A percentile compares a stretch with the other conserved stretches of the same genome.
Conservation (phyloP, 2,329 filamentous ascomycete species). For the Diaporthe ampelina region DNA sequence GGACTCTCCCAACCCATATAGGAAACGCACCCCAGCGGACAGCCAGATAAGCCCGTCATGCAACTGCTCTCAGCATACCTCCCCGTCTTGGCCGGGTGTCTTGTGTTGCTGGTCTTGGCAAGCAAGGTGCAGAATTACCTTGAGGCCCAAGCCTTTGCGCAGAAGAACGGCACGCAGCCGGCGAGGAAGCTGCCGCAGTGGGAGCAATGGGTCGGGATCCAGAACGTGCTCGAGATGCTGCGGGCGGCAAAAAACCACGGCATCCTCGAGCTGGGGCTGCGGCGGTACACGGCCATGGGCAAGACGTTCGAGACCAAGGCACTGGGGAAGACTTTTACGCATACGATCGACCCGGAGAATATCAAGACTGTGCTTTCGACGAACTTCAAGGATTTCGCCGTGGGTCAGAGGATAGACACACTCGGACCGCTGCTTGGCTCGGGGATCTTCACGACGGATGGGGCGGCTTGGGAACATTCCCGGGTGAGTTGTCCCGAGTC, state of each 20-base stretch:
- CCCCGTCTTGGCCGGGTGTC: slow-evolving; percentile 13
- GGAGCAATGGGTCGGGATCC: slow-evolving; percentile 28
- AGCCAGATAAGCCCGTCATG: slow-evolving; percentile 23
- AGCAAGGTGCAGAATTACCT: slow-evolving; percentile 26
- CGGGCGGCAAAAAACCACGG: slow-evolving; percentile 14
- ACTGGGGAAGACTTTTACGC: slow-evolving; percentile 9
- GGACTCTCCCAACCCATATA: slow-evolving; percentile 1
- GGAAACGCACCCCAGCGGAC: slow-evolving; percentile 5
- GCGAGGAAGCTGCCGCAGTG: slow-evolving; percentile 22
- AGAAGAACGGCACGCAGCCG: slow-evolving; percentile 20
- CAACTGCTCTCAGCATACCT: slow-evolving; percentile 23
- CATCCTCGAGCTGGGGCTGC: slow-evolving; percentile 20
- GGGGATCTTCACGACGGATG: slow-evolving; percentile 28
- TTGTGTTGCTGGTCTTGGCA: slow-evolving; percentile 8
- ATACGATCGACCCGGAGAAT: slow-evolving; percentile 35
- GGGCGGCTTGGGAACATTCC: slow-evolving; percentile 23
- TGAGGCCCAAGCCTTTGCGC: slow-evolving; percentile 14
- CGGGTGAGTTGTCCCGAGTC: slow-evolving; percentile 10
- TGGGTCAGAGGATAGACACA: slow-evolving; percentile 18
- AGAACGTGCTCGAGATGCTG: slow-evolving; percentile 29
- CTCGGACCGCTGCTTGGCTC: slow-evolving; percentile 30
- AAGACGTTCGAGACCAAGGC: slow-evolving; percentile 27
- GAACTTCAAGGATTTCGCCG: slow-evolving; percentile 27
- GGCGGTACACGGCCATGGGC: slow-evolving; percentile 24
- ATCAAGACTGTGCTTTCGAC: slow-evolving; percentile 36